phyloP scores from a whole-genome alignment of 2,329 filamentous ascomycete species.

The Colletotrichum kahawae region DNA sequence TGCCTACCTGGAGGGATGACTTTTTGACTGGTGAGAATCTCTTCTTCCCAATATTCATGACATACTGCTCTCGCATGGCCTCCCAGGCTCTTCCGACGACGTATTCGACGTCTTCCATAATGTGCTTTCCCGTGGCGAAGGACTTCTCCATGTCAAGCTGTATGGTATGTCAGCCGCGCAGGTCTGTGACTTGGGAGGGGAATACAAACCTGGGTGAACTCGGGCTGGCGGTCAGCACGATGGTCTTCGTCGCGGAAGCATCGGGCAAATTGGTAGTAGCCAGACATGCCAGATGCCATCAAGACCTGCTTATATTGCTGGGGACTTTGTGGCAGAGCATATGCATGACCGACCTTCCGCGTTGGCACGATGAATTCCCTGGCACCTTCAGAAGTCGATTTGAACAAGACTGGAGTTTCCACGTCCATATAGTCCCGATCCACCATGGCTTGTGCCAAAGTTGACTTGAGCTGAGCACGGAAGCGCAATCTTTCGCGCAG shows the following conservation, averaged over 20 bases:
- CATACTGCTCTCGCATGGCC: conserved; percentile 47
- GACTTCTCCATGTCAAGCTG: conserved; percentile 93
- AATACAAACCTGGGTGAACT: conserved; percentile 82
- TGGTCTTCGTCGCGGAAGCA: conserved; percentile 97
- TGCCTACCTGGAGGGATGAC: conserved; percentile 3
- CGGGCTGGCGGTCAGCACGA: conserved; percentile 89
- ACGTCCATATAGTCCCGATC: conserved; percentile 73
- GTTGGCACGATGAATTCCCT: conserved; percentile 95
- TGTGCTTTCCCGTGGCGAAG: conserved; percentile 74
- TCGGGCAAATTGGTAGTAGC: conserved; percentile 90
- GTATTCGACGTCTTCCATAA: conserved; percentile 63
- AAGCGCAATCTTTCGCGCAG: conserved; percentile 74
- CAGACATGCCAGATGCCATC: conserved; percentile 84
- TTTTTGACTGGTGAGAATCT: conserved; percentile 31
- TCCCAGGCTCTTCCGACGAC: conserved; percentile 63
- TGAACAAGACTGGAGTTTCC: conserved; percentile 94
- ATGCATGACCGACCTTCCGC: conserved; percentile 75
- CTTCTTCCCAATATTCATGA: conserved; percentile 32
- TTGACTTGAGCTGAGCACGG: conserved; percentile 64
- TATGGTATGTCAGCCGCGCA: background rate
- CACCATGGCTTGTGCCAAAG: conserved; percentile 59
- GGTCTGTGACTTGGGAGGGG: background rate
- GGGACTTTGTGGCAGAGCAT: conserved; percentile 93
- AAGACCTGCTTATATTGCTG: conserved; percentile 99
- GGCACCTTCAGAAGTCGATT: conserved; percentile 95